Evolutionary conservation across 2,329 filamentous ascomycete species (phyloP), one percentile per base, ranked within the genome.

Genomic region (Nectriaceae sp.): DNA sequence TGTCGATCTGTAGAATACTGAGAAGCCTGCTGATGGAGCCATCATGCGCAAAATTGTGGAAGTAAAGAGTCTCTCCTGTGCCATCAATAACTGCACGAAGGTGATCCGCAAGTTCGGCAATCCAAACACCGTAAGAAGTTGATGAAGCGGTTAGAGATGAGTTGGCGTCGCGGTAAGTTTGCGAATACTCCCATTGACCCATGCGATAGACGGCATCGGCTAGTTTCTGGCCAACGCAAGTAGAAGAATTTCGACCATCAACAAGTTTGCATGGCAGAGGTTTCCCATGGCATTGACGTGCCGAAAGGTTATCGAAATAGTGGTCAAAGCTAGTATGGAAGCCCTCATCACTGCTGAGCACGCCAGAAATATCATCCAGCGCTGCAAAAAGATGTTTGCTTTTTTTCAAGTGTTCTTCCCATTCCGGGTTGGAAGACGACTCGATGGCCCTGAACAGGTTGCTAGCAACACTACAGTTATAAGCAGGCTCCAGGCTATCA

Each of bases 291-390:
- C 89, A 94, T 63, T 90, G 85, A 0, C 89, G 79, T 0, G 89
- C 85, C 0, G 88, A 90, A 2, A 94, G 77, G 61, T 91, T 94
- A 65, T 94, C 90, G 60, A 85, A 94, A 71, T 94, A 94, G 67
- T 91, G 89, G 63, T 94, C 90, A 59, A 88, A 85, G 44, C 79
- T 85, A 35, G 70, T 75, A 62, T 93, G 88, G 74, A 89, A 94
- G 3, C 76, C 85, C 0, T 64, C 62, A 50, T 84, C 78, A 26
- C 67, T 68, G 0, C 74, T 52, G 0, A 77, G 64, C 1, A 94
- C 79, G 22, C 86, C 87, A 0, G 87, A 89, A 39, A 93, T 78
- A 36, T 71, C 65, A 60, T 94, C 89, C 0, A 94, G 78, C 0
- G 66, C 68, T 5, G 67, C 61, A 62, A 81, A 89, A 0, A 94